These are phyloP conservation scores for Singerocomus rubriflavus DNA, from an alignment of 1,284 basidiomycete genomes.

Conservation along the genomic window DNA sequence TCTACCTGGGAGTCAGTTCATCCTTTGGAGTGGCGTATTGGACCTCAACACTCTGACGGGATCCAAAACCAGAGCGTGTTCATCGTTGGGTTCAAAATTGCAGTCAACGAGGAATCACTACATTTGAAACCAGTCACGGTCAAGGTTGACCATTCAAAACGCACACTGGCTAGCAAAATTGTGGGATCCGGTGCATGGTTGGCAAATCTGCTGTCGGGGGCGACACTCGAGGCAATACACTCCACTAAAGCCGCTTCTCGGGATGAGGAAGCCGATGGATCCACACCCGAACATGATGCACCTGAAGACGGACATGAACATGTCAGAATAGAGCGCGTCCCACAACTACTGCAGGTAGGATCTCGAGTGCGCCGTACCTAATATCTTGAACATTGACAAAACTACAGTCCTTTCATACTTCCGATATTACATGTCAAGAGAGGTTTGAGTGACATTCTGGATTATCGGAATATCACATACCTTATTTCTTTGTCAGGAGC, in stretches of 20 bases:
- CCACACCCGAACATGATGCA: background rate
- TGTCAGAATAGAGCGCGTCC: background rate
- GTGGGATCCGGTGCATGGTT: background rate
- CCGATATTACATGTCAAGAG: background rate
- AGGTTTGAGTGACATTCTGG: background rate
- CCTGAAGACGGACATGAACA: background rate
- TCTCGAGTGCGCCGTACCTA: background rate
- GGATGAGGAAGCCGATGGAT: background rate
- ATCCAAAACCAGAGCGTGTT: conserved; percentile 3
- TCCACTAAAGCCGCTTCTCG: background rate
- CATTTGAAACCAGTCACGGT: background rate
- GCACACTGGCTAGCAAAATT: background rate
- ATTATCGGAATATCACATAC: background rate
- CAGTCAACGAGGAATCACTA: background rate
- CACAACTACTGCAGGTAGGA: background rate
- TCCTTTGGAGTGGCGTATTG: background rate
- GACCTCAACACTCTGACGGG: background rate
- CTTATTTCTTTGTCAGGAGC: background rate
- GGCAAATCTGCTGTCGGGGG: background rate
- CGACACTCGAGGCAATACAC: background rate
- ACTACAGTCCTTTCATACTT: background rate
- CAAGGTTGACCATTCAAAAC: background rate
- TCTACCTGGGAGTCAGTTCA: background rate
- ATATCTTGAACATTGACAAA: background rate
- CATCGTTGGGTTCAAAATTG: conserved; percentile 11